phyloP scores from a whole-genome alignment of 2,329 filamentous ascomycete genomes.

The Penicillium oxalicum region DNA sequence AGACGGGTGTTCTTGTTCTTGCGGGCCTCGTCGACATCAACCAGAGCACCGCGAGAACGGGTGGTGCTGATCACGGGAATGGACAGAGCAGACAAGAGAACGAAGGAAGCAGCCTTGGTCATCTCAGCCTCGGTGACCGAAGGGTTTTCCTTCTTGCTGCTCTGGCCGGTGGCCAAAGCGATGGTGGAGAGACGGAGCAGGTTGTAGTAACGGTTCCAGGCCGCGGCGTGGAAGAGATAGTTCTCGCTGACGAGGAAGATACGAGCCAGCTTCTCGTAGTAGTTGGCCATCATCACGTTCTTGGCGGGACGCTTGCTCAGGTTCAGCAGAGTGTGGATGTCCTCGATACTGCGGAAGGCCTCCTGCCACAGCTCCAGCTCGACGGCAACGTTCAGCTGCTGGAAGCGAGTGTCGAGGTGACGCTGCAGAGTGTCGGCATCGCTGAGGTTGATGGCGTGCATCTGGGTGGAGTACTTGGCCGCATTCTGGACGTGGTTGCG shows the following conservation, averaged over 20 bases:
- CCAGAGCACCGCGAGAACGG: conserved; percentile 86
- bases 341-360: conserved; percentile 97
- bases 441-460: conserved; percentile 98
- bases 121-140: conserved; percentile 82
- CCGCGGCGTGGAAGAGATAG: conserved; percentile 97
- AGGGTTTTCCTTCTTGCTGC: conserved; percentile 91
- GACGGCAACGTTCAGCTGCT: conserved; percentile 95
- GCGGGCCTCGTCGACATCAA: conserved; percentile 92
- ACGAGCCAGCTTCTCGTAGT: conserved; percentile 97
- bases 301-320: conserved; percentile 97
- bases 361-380: conserved; percentile 99
- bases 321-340: conserved; percentile 95
- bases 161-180: conserved; percentile 74
- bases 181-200: conserved; percentile 85
- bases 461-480: conserved; percentile 97
- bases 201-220: conserved; percentile 96
- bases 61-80: conserved; percentile 99
- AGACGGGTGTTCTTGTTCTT: conserved; percentile 99
- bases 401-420: conserved; percentile 95
- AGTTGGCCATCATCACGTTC: conserved; percentile 99
- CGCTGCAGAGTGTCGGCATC: conserved; percentile 96
- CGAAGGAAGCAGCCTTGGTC: conserved; percentile 90
- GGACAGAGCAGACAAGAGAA: conserved; percentile 88
- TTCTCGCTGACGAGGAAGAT: conserved; percentile 99
- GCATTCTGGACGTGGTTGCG: conserved; percentile 98